Evolutionary conservation across 805 yeast genomes (phyloP).

Genomic region (Yamadazyma sp.): DNA sequence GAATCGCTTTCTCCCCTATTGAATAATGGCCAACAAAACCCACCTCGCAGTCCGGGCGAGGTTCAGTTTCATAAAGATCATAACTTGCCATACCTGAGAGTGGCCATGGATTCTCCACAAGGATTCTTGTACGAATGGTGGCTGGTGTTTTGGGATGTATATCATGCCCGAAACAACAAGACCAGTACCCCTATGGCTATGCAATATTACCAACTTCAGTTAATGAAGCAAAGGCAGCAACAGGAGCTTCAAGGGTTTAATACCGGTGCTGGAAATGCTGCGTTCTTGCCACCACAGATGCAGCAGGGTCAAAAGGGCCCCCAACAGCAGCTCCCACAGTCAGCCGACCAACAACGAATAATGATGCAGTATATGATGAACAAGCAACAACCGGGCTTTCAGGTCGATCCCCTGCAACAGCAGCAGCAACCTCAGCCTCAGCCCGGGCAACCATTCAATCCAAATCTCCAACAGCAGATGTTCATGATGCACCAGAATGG

Average conservation of each 20-base stretch:
- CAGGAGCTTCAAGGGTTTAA: slow-evolving; percentile 23
- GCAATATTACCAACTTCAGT: slow-evolving; percentile 67
- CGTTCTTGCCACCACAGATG: slow-evolving; percentile 8
- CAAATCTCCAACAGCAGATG: slow-evolving; percentile 27
- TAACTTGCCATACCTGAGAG: slow-evolving; percentile 49
- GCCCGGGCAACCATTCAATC: slow-evolving; percentile 7
- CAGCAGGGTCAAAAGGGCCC: slow-evolving; percentile 2
- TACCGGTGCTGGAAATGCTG: neutral
- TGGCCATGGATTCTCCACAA: slow-evolving; percentile 78
- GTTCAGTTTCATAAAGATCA: slow-evolving; percentile 35
- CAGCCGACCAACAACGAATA: slow-evolving; percentile 16
- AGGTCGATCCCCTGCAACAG: slow-evolving; percentile 14
- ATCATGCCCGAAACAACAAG: slow-evolving; percentile 72
- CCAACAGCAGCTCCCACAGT: slow-evolving; percentile 6
- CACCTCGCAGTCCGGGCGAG: slow-evolving; percentile 13
- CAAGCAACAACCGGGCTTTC: slow-evolving; percentile 20
- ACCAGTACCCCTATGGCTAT: slow-evolving; percentile 55
- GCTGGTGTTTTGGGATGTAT: slow-evolving; percentile 94
- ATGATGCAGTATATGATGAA: slow-evolving; percentile 20
- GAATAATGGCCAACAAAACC: slow-evolving; percentile 26
- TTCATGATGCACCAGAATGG: slow-evolving; percentile 27
- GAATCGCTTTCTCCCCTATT: slow-evolving; percentile 8
- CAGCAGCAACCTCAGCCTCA: slow-evolving; percentile 3
- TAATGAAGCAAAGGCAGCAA: slow-evolving; percentile 59
- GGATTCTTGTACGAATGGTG: slow-evolving; percentile 94